These are phyloP conservation scores for Lactarius hengduanensis DNA, from an alignment of 768 basidiomycete species.

Conservation along the genomic window DNA sequence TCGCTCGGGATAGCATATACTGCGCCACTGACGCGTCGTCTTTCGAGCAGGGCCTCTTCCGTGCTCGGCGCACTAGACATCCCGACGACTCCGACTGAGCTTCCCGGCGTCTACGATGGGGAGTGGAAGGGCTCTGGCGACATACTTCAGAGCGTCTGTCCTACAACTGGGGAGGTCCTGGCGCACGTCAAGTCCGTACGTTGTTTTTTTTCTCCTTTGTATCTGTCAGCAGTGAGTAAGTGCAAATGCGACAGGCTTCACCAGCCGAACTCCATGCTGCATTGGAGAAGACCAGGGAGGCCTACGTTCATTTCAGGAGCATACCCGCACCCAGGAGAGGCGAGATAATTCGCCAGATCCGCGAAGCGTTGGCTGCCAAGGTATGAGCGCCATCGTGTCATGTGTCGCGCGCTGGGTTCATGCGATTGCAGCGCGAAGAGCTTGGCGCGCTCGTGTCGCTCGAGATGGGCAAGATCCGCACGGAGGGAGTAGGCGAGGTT, in stretches of 20 bases:
- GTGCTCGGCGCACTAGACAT: conserved; percentile 68
- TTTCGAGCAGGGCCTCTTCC: conserved; percentile 70
- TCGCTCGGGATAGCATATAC: conserved; percentile 22
- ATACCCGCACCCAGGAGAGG: conserved; percentile 88
- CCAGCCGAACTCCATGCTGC: conserved; percentile 69
- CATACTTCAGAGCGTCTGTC: conserved; percentile 68
- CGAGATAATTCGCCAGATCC: conserved; percentile 83
- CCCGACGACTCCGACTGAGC: conserved; percentile 47
- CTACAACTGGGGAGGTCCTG: conserved; percentile 83
- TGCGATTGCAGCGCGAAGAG: conserved; percentile 55
- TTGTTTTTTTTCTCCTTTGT: conserved; percentile 13
- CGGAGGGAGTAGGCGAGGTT: conserved; percentile 91
- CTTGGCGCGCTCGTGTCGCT: conserved; percentile 82
- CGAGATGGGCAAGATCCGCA: conserved; percentile 89
- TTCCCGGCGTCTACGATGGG: conserved; percentile 80
- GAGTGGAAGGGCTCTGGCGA: conserved; percentile 78
- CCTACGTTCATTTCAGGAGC: conserved; percentile 65
- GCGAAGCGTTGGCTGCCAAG: conserved; percentile 78
- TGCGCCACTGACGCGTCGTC: conserved; percentile 39
- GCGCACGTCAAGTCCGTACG: conserved; percentile 70
- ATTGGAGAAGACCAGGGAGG: conserved; percentile 69
- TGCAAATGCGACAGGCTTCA: conserved; percentile 48
- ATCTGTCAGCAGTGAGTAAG: neutral
- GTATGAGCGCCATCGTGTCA: conserved; percentile 36
- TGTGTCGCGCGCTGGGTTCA: neutral